phyloP scores from a whole-genome alignment of 2,329 filamentous ascomycete genomes.

The Sporothrix mexicana region DNA sequence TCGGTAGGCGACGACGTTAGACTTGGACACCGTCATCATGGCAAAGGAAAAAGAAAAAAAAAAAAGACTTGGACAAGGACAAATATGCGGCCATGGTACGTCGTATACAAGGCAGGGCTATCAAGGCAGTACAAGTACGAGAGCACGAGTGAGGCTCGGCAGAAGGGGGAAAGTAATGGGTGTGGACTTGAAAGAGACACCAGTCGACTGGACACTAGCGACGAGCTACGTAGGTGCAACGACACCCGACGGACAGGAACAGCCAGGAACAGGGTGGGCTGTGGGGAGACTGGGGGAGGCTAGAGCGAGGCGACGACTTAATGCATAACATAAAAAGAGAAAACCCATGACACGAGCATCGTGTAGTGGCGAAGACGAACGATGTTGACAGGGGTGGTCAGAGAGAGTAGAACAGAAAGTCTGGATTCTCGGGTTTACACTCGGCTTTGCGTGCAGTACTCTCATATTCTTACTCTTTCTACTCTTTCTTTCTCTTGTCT shows the following conservation, averaged over 20 bases:
- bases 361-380: neutral
- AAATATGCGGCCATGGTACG: neutral
- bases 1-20: slow-evolving; percentile 3
- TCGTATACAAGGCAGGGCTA: slow-evolving; percentile 12
- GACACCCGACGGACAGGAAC: neutral
- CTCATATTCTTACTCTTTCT: neutral
- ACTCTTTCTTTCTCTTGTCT: neutral
- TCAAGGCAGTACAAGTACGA: neutral
- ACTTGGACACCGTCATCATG: neutral
- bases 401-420: neutral
- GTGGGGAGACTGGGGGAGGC: slow-evolving; percentile 11
- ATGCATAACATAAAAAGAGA: neutral
- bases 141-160: neutral
- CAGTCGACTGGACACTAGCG: neutral
- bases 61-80: neutral
- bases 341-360: slow-evolving; percentile 1
- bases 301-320: neutral
- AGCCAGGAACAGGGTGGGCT: neutral
- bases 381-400: neutral
- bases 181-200: too few relatives aligned
- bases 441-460: too few relatives aligned
- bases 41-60: too few relatives aligned
- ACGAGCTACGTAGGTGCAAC: slow-evolving; percentile 1
- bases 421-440: neutral
- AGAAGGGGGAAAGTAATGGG: too few relatives aligned